phyloP scores from a whole-genome alignment of 2,329 filamentous ascomycete genomes.

The Aureobasidium mangrovei region DNA sequence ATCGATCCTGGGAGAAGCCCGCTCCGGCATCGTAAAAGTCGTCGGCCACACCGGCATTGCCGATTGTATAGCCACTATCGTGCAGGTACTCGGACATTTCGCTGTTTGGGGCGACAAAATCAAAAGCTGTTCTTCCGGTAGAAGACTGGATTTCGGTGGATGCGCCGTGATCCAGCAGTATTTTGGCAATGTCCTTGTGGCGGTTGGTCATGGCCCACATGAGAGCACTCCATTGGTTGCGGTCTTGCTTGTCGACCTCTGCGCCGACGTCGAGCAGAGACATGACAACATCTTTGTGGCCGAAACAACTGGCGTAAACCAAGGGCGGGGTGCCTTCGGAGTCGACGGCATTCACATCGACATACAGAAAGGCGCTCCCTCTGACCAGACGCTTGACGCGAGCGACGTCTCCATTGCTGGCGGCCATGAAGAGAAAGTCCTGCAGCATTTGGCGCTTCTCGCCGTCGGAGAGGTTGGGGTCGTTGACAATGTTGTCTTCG shows the following conservation, averaged over 20 bases:
- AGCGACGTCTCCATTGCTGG: slow-evolving; percentile 87
- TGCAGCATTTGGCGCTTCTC: slow-evolving; percentile 79
- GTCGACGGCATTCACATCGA: slow-evolving; percentile 81
- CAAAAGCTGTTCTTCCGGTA: slow-evolving; percentile 84
- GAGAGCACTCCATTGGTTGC: slow-evolving; percentile 91
- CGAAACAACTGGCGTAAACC: slow-evolving; percentile 97
- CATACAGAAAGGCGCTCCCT: slow-evolving; percentile 63
- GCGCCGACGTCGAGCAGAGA: slow-evolving; percentile 77
- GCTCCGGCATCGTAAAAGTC: slow-evolving; percentile 75
- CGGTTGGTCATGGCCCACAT: slow-evolving; percentile 99
- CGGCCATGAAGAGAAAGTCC: slow-evolving; percentile 84
- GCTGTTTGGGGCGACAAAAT: slow-evolving; percentile 90
- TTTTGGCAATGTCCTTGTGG: slow-evolving; percentile 91
- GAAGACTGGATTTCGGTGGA: slow-evolving; percentile 95
- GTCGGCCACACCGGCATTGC: slow-evolving; percentile 64
- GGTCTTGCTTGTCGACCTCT: slow-evolving; percentile 86
- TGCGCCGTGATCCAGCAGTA: slow-evolving; percentile 83
- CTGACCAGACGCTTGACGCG: slow-evolving; percentile 67
- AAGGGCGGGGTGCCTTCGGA: slow-evolving; percentile 93
- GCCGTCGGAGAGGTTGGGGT: slow-evolving; percentile 62
- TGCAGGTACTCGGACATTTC: slow-evolving; percentile 95
- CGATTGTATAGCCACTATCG: slow-evolving; percentile 86
- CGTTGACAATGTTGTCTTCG: slow-evolving; percentile 68
- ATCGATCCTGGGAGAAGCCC: slow-evolving; percentile 83
- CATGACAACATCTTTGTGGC: slow-evolving; percentile 81